Evolutionary conservation across 1,284 basidiomycete species (phyloP).

Genomic region (Pterulicium gracile): DNA sequence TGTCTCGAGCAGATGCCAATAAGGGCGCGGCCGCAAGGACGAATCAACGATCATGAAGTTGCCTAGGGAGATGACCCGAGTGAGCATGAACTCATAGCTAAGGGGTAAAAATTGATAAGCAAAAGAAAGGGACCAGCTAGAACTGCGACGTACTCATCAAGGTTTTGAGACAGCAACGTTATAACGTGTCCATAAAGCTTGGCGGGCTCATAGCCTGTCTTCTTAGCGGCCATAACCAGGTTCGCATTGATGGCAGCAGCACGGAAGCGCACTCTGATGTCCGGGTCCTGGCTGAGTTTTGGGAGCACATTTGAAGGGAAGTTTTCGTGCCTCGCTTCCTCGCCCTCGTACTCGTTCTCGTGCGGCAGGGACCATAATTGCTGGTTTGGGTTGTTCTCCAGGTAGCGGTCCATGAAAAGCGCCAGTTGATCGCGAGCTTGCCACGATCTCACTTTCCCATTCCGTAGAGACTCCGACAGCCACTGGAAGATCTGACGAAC

Average conservation of each 20-base stretch:
- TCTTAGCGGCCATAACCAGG: slow-evolving; percentile 38
- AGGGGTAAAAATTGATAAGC: slow-evolving; percentile 7
- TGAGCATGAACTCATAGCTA: slow-evolving; percentile 75
- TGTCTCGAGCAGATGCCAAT: slow-evolving; percentile 81
- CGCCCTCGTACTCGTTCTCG: slow-evolving; percentile 21
- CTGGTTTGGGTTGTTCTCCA: slow-evolving; percentile 49
- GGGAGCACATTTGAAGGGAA: slow-evolving; percentile 32
- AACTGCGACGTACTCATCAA: slow-evolving; percentile 37
- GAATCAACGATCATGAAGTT: slow-evolving; percentile 83
- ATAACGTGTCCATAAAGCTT: slow-evolving; percentile 36
- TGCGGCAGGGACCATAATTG: slow-evolving; percentile 30
- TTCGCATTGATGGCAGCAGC: slow-evolving; percentile 53
- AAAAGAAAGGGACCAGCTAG: slow-evolving; percentile 5
- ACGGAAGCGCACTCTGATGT: slow-evolving; percentile 82
- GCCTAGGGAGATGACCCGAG: slow-evolving; percentile 67
- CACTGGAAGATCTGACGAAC: slow-evolving; percentile 41
- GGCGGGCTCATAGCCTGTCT: slow-evolving; percentile 18
- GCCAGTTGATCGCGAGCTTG: slow-evolving; percentile 53
- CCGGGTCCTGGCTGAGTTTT: slow-evolving; percentile 45
- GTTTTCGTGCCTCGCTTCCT: slow-evolving; percentile 20
- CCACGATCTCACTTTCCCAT: slow-evolving; percentile 50
- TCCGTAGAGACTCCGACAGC: slow-evolving; percentile 34
- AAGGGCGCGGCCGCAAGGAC: slow-evolving; percentile 71
- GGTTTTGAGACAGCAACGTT: slow-evolving; percentile 27
- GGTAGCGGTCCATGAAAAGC: slow-evolving; percentile 57